Conservation (phyloP, 257 asterid species). For the Nicotiana sylvestris region DNA sequence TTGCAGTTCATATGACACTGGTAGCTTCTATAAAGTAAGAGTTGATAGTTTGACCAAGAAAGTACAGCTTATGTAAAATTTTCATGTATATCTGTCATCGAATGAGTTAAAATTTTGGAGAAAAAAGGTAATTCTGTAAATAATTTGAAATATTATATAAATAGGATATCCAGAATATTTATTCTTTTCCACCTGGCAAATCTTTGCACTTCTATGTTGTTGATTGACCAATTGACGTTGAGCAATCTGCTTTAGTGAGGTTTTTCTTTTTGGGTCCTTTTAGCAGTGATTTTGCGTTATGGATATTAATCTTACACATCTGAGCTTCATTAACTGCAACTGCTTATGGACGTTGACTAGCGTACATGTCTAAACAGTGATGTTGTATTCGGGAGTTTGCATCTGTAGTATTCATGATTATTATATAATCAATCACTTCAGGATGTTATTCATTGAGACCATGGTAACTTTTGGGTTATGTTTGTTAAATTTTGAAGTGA, state of each 20-base stretch:
- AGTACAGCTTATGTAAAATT: neutral
- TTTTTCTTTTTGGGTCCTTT: neutral
- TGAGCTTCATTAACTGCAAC: neutral
- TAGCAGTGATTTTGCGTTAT: neutral
- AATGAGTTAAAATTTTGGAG: constrained; percentile 2
- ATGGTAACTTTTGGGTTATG: neutral
- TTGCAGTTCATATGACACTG: constrained; percentile 13
- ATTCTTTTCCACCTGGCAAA: neutral
- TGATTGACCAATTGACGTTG: neutral
- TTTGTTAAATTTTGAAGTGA: neutral
- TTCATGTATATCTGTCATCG: neutral
- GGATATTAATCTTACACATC: neutral
- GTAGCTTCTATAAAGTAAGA: neutral
- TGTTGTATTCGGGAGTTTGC: neutral
- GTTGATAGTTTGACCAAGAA: constrained; percentile 6
- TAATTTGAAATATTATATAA: neutral
- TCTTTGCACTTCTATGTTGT: neutral
- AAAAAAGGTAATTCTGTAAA: neutral
- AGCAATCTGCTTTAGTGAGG: neutral
- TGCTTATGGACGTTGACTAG: neutral
- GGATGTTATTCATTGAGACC: neutral
- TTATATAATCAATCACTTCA: neutral
- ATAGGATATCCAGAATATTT: neutral
- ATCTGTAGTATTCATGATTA: neutral
- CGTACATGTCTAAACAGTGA: neutral